Conservation (phyloP, 306 rosid species). For the Vicia villosa region DNA sequence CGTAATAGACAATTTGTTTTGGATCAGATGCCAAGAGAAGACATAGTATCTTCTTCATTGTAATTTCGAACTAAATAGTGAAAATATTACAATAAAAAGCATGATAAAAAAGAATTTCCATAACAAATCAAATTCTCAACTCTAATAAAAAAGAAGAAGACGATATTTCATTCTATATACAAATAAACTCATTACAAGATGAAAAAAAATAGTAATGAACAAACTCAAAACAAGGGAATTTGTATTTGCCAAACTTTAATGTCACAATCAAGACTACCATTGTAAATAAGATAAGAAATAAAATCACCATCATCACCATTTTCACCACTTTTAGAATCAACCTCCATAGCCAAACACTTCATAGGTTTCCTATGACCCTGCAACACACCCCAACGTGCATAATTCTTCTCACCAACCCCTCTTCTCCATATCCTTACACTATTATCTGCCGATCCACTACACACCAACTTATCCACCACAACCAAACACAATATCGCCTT, state of each 20-base stretch:
- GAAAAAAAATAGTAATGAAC: neutral
- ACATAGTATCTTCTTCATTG: too few relatives aligned
- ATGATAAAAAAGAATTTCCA: too few relatives aligned
- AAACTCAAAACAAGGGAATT: slow-evolving; percentile 35
- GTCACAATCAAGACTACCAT: slow-evolving; percentile 68
- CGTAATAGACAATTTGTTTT: too few relatives aligned
- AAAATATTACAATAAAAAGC: too few relatives aligned
- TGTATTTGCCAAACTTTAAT: slow-evolving; percentile 60
- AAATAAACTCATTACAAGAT: too few relatives aligned
- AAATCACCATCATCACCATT: neutral
- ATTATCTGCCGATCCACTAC: slow-evolving; percentile 75
- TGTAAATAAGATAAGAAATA: slow-evolving; percentile 54
- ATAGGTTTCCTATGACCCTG: slow-evolving; percentile 63
- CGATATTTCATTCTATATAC: too few relatives aligned
- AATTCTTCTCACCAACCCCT: slow-evolving; percentile 39
- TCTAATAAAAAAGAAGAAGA: too few relatives aligned
- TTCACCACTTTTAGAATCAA: slow-evolving; percentile 7
- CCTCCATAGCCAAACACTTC: slow-evolving; percentile 56
- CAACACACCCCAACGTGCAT: slow-evolving; percentile 61
- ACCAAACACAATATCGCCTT: slow-evolving; percentile 69
- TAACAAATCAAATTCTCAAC: too few relatives aligned
- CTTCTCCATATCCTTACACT: slow-evolving; percentile 71
- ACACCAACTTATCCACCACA: slow-evolving; percentile 59
- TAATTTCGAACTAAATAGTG: too few relatives aligned
- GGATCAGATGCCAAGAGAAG: too few relatives aligned